Conservation (phyloP, 768 basidiomycete genomes). For the Tylopilus cervinicoccineus region DNA sequence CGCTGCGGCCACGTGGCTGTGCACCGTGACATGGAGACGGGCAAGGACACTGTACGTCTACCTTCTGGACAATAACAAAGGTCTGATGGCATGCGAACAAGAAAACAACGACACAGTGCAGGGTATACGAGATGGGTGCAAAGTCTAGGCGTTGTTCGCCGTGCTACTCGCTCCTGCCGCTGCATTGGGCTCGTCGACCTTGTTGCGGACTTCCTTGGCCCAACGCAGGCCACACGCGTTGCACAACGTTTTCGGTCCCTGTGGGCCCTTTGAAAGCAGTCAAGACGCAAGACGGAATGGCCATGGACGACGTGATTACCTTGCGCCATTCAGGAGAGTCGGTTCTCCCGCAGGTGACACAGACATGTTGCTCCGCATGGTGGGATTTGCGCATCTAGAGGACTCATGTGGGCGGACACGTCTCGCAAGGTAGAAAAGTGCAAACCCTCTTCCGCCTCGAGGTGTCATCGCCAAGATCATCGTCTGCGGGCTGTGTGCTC, state of each 20-base stretch:
- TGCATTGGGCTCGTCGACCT: conserved; percentile 33
- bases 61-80: conserved; percentile 5
- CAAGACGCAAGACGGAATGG: conserved; percentile 14
- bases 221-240: conserved; percentile 94
- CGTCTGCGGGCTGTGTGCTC: conserved; percentile 23
- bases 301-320: conserved; percentile 33
- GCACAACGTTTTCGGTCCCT: conserved; percentile 95
- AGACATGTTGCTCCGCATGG: conserved; percentile 70
- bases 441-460: conserved; percentile 62
- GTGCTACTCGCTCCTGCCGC: conserved; percentile 22
- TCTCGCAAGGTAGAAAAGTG: not conserved
- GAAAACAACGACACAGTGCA: conserved; percentile 14
- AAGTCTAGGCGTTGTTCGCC: conserved; percentile 14
- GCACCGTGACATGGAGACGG: not conserved
- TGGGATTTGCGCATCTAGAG: conserved; percentile 37
- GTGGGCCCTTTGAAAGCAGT: conserved; percentile 60
- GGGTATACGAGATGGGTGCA: conserved; percentile 1
- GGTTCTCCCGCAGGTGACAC: conserved; percentile 89
- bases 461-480: conserved; percentile 48
- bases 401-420: conserved; percentile 1
- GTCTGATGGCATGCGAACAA: conserved; percentile 14
- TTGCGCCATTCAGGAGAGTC: conserved; percentile 98
- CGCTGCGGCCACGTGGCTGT: conserved; percentile 10
- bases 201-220: conserved; percentile 70
- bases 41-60: conserved; percentile 3